Conservation (phyloP, 2,329 filamentous ascomycete species). For the Botrytis deweyae region DNA sequence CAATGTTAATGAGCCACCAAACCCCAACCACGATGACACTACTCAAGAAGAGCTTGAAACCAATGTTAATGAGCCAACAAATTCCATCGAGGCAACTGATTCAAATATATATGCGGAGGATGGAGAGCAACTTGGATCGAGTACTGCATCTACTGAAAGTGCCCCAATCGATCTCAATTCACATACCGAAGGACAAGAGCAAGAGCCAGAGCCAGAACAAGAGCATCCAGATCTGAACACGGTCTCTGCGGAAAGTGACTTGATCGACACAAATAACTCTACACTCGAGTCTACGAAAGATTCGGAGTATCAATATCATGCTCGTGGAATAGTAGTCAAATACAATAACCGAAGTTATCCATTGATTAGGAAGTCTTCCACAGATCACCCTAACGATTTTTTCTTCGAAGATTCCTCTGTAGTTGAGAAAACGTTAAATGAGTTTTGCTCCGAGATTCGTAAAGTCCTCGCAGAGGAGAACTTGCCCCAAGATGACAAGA, state of each 20-base stretch:
- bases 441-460: slow-evolving; percentile 57
- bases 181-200: not conserved
- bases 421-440: slow-evolving; percentile 51
- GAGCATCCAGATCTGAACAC: not conserved
- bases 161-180: not conserved
- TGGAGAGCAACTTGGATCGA: not conserved
- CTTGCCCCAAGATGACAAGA: slow-evolving; percentile 55
- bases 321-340: slow-evolving; percentile 19
- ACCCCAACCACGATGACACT: not conserved
- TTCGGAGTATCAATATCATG: not conserved
- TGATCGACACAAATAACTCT: not conserved
- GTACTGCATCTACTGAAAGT: not conserved
- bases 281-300: slow-evolving; percentile 7
- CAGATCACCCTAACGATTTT: slow-evolving; percentile 52
- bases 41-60: not conserved
- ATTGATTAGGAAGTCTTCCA: slow-evolving; percentile 18
- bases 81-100: not conserved
- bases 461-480: slow-evolving; percentile 51
- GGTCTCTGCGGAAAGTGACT: not conserved
- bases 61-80: not conserved
- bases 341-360: slow-evolving; percentile 19
- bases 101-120: slow-evolving; percentile 5
- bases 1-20: not conserved
- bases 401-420: slow-evolving; percentile 57
- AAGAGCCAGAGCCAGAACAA: not conserved